phyloP scores from a whole-genome alignment of 129 eudicot species.

The Solidago caesia region DNA sequence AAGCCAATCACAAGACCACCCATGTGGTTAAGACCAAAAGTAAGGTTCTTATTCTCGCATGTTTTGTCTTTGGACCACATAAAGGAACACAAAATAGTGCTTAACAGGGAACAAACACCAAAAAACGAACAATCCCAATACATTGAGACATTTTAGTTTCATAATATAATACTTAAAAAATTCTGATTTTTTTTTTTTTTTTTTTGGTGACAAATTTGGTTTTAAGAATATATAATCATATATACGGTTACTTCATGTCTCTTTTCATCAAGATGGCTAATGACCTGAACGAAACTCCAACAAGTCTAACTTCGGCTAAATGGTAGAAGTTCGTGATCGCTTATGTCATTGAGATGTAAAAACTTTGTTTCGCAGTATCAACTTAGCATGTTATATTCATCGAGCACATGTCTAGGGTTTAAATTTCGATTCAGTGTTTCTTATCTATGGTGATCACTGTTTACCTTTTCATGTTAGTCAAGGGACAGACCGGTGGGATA shows the following conservation, averaged over 20 bases:
- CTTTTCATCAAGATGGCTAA: background rate
- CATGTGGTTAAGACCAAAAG: constrained; percentile 33
- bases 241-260: background rate
- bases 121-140: constrained; percentile 34
- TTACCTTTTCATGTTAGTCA: too few species aligned
- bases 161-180: background rate
- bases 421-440: too few species aligned
- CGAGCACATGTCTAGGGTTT: too few species aligned
- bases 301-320: background rate
- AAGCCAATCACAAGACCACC: constrained; percentile 20
- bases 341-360: too few species aligned
- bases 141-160: constrained; percentile 29
- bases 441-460: too few species aligned
- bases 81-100: constrained; percentile 28
- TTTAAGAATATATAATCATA: background rate
- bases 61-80: constrained; percentile 32
- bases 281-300: too few species aligned
- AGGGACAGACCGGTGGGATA: too few species aligned
- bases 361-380: too few species aligned
- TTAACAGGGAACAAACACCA: constrained; percentile 25
- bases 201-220: background rate
- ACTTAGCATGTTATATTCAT: too few species aligned
- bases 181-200: background rate
- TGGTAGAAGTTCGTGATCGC: background rate
- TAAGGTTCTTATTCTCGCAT: constrained; percentile 34